phyloP scores from a whole-genome alignment of 2,329 filamentous ascomycete genomes.

The Ilyonectria sp. region DNA sequence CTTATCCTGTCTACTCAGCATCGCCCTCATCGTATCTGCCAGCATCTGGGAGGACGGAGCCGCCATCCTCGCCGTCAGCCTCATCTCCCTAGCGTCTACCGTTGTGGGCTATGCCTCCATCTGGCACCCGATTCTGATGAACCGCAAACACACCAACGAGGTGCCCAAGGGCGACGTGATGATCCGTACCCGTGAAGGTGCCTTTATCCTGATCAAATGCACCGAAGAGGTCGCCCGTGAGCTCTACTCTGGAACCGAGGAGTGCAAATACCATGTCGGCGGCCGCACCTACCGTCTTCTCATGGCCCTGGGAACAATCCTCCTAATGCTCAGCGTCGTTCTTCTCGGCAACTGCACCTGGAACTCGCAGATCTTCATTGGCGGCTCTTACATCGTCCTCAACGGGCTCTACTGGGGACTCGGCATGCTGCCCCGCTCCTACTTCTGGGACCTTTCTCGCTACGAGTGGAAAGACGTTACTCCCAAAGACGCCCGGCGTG shows the following conservation, averaged over 20 bases:
- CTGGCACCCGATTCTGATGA: constrained; percentile 70
- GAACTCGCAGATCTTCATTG: constrained; percentile 72
- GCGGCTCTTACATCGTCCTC: constrained; percentile 69
- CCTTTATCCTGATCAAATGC: constrained; percentile 71
- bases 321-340: constrained; percentile 75
- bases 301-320: constrained; percentile 70
- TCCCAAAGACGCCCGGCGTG: constrained; percentile 55
- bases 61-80: constrained; percentile 60
- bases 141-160: constrained; percentile 62
- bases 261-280: constrained; percentile 69
- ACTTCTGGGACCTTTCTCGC: constrained; percentile 71
- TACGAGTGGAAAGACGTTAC: constrained; percentile 63
- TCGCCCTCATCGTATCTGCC: constrained; percentile 63
- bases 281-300: constrained; percentile 64
- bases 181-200: constrained; percentile 72
- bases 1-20: constrained; percentile 65
- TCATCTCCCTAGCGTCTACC: constrained; percentile 68
- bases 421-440: constrained; percentile 63
- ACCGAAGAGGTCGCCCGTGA: constrained; percentile 74
- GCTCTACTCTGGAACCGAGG: constrained; percentile 73
- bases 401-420: constrained; percentile 74
- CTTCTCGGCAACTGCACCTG: constrained; percentile 75
- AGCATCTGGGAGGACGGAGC: constrained; percentile 55
- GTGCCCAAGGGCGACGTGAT: constrained; percentile 73
- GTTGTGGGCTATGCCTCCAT: constrained; percentile 70